Evolutionary conservation across 139 green algal species (phyloP).

Genomic region (Tetraselmis striata): DNA sequence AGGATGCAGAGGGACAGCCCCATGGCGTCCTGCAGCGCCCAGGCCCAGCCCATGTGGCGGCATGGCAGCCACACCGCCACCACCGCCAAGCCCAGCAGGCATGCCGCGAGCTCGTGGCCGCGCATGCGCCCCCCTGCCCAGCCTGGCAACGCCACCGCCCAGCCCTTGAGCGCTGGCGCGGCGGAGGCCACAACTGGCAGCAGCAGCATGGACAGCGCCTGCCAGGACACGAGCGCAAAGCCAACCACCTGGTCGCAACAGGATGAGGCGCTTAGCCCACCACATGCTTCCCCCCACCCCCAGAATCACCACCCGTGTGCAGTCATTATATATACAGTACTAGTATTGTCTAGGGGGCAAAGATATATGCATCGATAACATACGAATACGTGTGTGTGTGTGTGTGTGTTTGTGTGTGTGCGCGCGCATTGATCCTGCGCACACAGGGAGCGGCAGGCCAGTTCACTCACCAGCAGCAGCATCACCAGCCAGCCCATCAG

Average conservation of each 20-base stretch:
- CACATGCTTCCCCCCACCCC: no score
- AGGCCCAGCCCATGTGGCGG: slow-evolving; percentile 37
- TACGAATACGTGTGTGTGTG: no score
- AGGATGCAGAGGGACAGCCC: slow-evolving; percentile 62
- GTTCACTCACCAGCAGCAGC: background rate
- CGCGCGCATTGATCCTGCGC: no score
- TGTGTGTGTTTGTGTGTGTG: no score
- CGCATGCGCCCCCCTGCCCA: background rate
- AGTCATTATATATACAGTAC: no score
- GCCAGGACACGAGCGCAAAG: slow-evolving; percentile 45
- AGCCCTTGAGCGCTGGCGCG: background rate
- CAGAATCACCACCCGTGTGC: no score
- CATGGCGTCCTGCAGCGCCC: slow-evolving; percentile 65
- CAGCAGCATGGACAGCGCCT: slow-evolving; percentile 30
- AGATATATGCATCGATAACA: no score
- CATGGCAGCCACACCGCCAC: slow-evolving; percentile 36
- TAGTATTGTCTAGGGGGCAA: no score
- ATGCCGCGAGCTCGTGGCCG: slow-evolving; percentile 10
- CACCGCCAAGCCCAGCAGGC: slow-evolving; percentile 15
- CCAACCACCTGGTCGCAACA: slow-evolving; percentile 47
- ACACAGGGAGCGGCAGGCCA: no score
- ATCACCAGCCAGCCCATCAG: background rate
- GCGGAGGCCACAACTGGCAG: slow-evolving; percentile 10
- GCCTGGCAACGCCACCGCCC: background rate
- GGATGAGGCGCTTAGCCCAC: no score